Base-by-base conservation (phyloP, 352 stramenopile species). In the Albugo candida region DNA sequence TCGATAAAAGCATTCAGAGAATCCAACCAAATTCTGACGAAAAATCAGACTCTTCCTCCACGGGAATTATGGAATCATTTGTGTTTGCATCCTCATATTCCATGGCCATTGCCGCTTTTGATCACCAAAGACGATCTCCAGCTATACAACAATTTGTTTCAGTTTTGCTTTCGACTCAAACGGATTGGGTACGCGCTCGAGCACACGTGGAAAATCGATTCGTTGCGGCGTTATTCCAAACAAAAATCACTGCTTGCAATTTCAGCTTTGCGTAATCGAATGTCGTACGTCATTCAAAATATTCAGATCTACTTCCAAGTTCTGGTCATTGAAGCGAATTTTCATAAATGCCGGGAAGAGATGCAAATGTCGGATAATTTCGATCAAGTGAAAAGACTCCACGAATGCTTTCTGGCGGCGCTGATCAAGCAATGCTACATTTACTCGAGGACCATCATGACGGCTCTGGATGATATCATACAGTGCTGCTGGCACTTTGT, bases 81-180 rank as follows among this genome's bases (percentile, higher is more conserved):
- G 19, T 50, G 54, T 19, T 53, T 88, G 38, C 49, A 56, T 2
- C 78, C 70, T 47, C 52, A 67, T 24, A 59, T 82, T 11, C 63
- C 48, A 6, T 84, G 74, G 71, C 74, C 74, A 8, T 56, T 87
- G 41, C 76, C 81, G 51, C 34, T 85, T 41, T 61, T 88, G 10
- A 59, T 85, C 13, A 67, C 70, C 8, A 56, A 56, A 13, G 61
- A 78, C 8, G 38, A 77, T 5, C 38, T 84, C 51, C 59, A 63
- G 6, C 73, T 61, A 5, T 88, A 88, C 45, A 55, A 53, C n/a
- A 61, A 77, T 13, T 44, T 88, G 24, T 88, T 85, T 51, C 72
- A 83, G 55, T 82, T 88, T 43, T 81, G 65, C 37, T 83, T 88
- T 42, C 70, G 70, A 1, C 51, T 88, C 38, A 88, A 88, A 46